phyloP scores from a whole-genome alignment of 306 rosid genomes.

The Neltuma alba region DNA sequence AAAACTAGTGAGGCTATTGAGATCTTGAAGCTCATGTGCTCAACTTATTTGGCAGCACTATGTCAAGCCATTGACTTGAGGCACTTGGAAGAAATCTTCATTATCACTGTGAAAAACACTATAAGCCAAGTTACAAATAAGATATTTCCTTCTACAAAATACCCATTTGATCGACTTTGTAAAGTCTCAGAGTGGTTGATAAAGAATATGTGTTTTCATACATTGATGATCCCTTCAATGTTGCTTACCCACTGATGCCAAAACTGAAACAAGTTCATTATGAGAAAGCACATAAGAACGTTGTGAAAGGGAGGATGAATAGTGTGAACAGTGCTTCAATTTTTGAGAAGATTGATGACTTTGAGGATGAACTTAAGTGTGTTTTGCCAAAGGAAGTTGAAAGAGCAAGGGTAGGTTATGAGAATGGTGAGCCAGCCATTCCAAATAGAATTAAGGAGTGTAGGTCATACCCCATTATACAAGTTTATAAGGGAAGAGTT shows the following conservation, averaged over 20 bases:
- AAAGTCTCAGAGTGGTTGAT: conserved; percentile 42
- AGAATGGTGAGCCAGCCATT: conserved; percentile 42
- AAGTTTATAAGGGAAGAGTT: conserved; percentile 56
- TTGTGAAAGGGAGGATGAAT: conserved; percentile 26
- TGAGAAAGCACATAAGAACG: conserved; percentile 42
- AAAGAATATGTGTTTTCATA: conserved; percentile 49
- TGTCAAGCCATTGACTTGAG: conserved; percentile 63
- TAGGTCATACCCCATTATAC: conserved; percentile 57
- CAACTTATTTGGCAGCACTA: conserved; percentile 53
- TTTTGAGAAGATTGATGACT: conserved; percentile 44
- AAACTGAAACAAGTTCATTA: conserved; percentile 51
- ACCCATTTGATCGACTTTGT: conserved; percentile 27
- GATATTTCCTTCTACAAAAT: conserved; percentile 20
- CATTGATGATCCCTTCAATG: conserved; percentile 52
- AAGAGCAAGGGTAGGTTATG: conserved; percentile 44
- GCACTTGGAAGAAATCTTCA: conserved; percentile 51
- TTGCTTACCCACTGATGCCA: conserved; percentile 38
- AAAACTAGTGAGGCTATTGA: conserved; percentile 51
- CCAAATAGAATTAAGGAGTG: conserved; percentile 51
- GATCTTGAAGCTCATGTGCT: conserved; percentile 51
- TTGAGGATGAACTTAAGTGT: conserved; percentile 43
- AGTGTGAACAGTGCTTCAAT: conserved; percentile 9
- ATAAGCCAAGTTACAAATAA: conserved; percentile 36
- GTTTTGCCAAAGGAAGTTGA: conserved; percentile 49
- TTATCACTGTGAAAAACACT: conserved; percentile 33